phyloP scores from a whole-genome alignment of 2,329 filamentous ascomycete genomes.

The Alternaria angustiovoidea region DNA sequence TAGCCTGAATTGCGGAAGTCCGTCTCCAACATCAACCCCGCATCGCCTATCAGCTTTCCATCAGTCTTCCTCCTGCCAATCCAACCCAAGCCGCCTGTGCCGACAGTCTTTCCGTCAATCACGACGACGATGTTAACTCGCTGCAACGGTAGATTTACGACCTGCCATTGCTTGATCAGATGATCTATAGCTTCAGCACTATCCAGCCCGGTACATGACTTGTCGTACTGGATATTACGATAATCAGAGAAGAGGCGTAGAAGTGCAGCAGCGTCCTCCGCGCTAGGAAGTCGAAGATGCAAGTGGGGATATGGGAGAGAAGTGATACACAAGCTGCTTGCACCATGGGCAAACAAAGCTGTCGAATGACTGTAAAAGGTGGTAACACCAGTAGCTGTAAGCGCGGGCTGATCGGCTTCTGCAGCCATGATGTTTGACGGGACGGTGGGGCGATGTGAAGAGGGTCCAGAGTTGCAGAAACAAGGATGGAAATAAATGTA shows the following conservation, averaged over 20 bases:
- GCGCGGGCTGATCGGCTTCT: background rate
- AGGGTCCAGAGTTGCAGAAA: background rate
- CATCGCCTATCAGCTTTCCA: slow-evolving; percentile 2
- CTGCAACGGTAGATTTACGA: background rate
- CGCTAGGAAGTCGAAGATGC: background rate
- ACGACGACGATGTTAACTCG: background rate
- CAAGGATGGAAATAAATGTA: background rate
- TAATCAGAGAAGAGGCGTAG: background rate
- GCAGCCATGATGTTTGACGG: background rate
- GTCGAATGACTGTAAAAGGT: background rate
- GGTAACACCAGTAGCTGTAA: background rate
- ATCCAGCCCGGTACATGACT: background rate
- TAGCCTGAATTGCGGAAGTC: background rate
- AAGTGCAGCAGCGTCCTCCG: too few relatives aligned
- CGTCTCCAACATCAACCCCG: slow-evolving; percentile 4
- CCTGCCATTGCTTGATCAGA: background rate
- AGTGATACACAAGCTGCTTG: background rate
- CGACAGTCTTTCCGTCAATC: background rate
- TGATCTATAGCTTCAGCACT: background rate
- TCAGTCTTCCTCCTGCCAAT: background rate
- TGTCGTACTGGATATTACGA: background rate
- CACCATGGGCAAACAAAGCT: background rate
- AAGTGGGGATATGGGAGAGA: background rate
- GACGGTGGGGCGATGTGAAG: background rate
- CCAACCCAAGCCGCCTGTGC: background rate